Evolutionary conservation across 257 asterid genomes (phyloP), one percentile per base, ranked within the genome.

Genomic region (Parsonsia alboflavescens): DNA sequence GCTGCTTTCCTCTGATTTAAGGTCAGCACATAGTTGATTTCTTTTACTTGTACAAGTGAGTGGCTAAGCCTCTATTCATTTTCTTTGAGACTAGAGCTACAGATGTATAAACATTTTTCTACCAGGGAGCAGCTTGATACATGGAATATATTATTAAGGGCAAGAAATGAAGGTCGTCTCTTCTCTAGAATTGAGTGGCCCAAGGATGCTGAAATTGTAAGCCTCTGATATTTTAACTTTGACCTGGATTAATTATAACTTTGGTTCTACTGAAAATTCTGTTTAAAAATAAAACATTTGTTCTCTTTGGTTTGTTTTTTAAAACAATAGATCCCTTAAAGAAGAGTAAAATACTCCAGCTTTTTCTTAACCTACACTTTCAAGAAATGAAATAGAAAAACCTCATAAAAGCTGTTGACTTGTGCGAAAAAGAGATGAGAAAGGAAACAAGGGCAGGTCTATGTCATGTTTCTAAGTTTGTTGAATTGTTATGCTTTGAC

Each of bases 131-230:
- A 90, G 87, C 93, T 94, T 68, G 99, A 92, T 85, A 90, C 97
- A 4, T 94, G 99, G 99, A 85, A 89, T 82, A 87, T 94, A 82
- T 80, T 92, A 87, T 85, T 89, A 76, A 85, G 88, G 83, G 99
- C 99, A 70, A 90, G 97, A 88, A 94, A 86, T 82, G 99, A 90
- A 73, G 93, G 97, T 66, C 94, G 97, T 76, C 93, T 94, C 73
- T 94, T 94, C 84, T 90, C 99, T 71, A 86, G 82, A 88, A 91
- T 94, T 75, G 91, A 90, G 78, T 94, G 99, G 99, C 99, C 99
- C 21, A 87, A 86, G 85, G 97, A 92, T 80, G 87, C 89, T 78
- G 93, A 88, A 83, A 92, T 90, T 80, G 98, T 94, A 81, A 45
- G 89, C 73, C 61, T 78, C 73, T 70, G 33, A 63, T 61, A 41